These are phyloP conservation scores for Puccinellia tenuiflora DNA, from an alignment of 176 grass and related monocot genomes.

Conservation along the genomic window DNA sequence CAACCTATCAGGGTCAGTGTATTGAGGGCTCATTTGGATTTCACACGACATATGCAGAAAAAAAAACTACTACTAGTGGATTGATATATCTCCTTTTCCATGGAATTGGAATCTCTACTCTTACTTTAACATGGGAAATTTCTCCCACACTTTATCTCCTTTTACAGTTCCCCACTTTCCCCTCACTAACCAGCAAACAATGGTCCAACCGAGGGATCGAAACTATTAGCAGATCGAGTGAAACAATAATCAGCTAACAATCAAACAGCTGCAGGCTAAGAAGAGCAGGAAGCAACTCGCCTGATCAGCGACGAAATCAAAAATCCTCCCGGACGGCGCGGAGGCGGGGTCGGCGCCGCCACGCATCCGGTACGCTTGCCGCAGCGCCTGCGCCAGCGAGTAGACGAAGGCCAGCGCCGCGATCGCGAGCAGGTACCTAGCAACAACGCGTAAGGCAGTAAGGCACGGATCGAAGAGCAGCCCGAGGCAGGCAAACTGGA, in stretches of 20 bases:
- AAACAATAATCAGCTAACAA: not conserved
- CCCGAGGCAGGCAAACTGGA: not conserved
- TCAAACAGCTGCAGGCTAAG: not conserved
- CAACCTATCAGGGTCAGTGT: not conserved
- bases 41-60: not conserved
- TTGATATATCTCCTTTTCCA: conserved; percentile 6
- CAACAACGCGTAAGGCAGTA: not conserved
- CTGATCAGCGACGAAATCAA: conserved; percentile 81
- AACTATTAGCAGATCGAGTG: not conserved
- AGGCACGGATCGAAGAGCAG: conserved; percentile 1
- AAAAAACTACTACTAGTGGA: not conserved
- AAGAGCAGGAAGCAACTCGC: conserved; percentile 32
- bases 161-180: not conserved
- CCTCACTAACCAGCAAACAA: not conserved
- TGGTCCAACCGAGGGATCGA: conserved; percentile 10
- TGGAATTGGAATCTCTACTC: conserved; percentile 10
- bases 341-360: conserved; percentile 33
- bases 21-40: not conserved
- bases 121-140: conserved; percentile 20
- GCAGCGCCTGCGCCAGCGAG: conserved; percentile 54
- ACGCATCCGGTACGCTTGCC: conserved; percentile 35
- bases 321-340: conserved; percentile 8
- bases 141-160: not conserved
- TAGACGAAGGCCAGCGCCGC: conserved; percentile 53
- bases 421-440: conserved; percentile 69